Percentiles rank a stretch among this genome's conserved stretches.
Evolutionary conservation across 1,139 yeast genomes (phyloP).

Genomic region (Yamadazyma songkhlaensis): DNA sequence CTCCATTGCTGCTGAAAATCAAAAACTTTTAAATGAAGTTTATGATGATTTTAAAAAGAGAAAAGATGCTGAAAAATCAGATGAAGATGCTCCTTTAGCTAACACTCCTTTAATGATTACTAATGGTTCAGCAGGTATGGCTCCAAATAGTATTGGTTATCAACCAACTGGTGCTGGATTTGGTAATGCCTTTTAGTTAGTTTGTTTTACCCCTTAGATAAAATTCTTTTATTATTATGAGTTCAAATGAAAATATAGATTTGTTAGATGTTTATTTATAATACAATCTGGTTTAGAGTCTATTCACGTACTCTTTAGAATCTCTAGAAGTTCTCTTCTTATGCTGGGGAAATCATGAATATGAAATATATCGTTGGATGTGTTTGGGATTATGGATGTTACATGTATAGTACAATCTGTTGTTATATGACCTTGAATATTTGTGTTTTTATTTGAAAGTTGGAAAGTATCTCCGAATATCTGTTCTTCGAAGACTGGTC

Average conservation of each 20-base stretch:
- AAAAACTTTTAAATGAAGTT: constrained; percentile 60
- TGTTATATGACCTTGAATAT: neutral
- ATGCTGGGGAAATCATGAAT: too few species aligned
- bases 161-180: constrained; percentile 69
- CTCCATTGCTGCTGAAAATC: constrained; percentile 77
- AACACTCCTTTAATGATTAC: constrained; percentile 68
- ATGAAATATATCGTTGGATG: too few species aligned
- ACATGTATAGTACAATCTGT: neutral
- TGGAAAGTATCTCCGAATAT: neutral
- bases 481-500: neutral
- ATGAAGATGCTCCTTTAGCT: constrained; percentile 41
- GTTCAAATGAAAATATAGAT: neutral
- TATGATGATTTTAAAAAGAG: constrained; percentile 70
- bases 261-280: too few species aligned
- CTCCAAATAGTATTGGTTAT: constrained; percentile 43
- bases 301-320: too few species aligned
- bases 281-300: too few species aligned
- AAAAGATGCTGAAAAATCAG: constrained; percentile 57
- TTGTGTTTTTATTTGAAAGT: neutral
- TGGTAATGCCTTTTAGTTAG: constrained; percentile 52
- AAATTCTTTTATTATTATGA: neutral
- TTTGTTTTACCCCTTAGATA: neutral
- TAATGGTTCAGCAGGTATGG: constrained; percentile 43
- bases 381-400: neutral
- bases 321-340: too few species aligned